A percentile compares a stretch with the other conserved stretches of the same genome.
phyloP scores from a whole-genome alignment of 192 early-diverging fungal species.

The Dispira parvispora region DNA sequence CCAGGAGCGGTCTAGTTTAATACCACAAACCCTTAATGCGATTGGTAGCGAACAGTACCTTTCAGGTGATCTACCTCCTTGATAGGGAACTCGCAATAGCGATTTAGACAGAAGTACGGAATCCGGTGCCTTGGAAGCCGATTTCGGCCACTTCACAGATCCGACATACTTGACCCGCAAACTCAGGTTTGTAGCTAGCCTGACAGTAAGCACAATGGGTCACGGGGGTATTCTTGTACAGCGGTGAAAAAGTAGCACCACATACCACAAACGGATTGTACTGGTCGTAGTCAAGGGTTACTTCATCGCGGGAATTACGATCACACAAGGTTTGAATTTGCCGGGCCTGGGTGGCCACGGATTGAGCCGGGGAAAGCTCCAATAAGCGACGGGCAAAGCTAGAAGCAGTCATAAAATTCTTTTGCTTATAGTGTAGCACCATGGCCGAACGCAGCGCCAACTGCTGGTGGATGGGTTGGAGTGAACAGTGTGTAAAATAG shows the following conservation, averaged over 20 bases:
- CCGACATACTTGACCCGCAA: slow-evolving; percentile 55
- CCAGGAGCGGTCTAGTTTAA: too few relatives aligned
- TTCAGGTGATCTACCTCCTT: neutral
- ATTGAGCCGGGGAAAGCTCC: slow-evolving; percentile 67
- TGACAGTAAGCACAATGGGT: slow-evolving; percentile 77
- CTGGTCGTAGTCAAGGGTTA: slow-evolving; percentile 80
- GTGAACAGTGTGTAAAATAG: slow-evolving; percentile 87
- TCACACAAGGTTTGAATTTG: slow-evolving; percentile 61
- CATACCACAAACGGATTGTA: slow-evolving; percentile 91
- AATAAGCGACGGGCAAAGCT: slow-evolving; percentile 78
- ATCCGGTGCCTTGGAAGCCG: slow-evolving; percentile 55
- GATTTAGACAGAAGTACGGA: slow-evolving; percentile 24
- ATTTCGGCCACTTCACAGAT: slow-evolving; percentile 78
- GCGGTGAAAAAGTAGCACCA: slow-evolving; percentile 68
- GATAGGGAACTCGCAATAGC: neutral
- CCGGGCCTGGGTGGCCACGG: slow-evolving; percentile 63
- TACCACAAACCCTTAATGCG: too few relatives aligned
- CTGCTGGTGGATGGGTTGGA: slow-evolving; percentile 80
- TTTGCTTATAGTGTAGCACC: slow-evolving; percentile 60
- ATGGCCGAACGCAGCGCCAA: slow-evolving; percentile 77
- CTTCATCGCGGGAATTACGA: slow-evolving; percentile 60
- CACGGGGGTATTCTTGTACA: slow-evolving; percentile 69
- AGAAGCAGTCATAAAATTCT: slow-evolving; percentile 72
- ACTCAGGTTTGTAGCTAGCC: slow-evolving; percentile 74
- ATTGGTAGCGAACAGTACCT: too few relatives aligned